Conservation (phyloP, 1,139 yeast genomes). For the Eremothecium sinecaudum region DNA sequence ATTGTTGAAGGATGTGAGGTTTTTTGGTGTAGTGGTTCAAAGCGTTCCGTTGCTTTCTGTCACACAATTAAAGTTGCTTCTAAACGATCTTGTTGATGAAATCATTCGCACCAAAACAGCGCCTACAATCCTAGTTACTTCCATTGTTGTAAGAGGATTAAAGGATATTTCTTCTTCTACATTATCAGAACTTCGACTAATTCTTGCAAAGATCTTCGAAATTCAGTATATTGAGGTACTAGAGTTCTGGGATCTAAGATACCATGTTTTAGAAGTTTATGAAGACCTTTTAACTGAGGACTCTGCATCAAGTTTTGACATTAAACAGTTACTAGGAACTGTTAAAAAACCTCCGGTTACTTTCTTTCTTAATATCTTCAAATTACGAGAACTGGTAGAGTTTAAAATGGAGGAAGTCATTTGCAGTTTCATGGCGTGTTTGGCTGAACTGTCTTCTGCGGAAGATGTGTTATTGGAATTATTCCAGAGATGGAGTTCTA, state of each 20-base stretch:
- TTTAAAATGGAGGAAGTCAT: constrained; percentile 22
- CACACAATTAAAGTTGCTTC: constrained; percentile 33
- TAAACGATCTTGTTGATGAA: constrained; percentile 12
- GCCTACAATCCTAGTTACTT: constrained; percentile 10
- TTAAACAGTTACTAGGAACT: constrained; percentile 1
- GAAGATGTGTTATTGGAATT: constrained; percentile 24
- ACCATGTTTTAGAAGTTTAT: constrained; percentile 41
- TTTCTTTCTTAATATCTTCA: constrained; percentile 37
- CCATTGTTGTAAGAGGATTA: constrained; percentile 17
- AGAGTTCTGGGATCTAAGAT: constrained; percentile 40
- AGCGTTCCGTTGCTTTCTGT: constrained; percentile 39
- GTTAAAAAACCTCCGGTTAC: constrained; percentile 12
- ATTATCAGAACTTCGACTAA: constrained; percentile 21
- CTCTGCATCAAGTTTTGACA: constrained; percentile 12
- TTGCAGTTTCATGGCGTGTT: constrained; percentile 29
- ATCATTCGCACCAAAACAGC: constrained; percentile 8
- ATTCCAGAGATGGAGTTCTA: constrained; percentile 49
- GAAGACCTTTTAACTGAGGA: constrained; percentile 34
- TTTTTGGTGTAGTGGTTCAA: constrained; percentile 35
- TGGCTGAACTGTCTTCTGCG: constrained; percentile 12
- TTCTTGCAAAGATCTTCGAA: constrained; percentile 22
- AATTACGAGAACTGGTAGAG: constrained; percentile 40
- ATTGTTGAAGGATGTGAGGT: constrained; percentile 27
- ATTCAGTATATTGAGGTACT: constrained; percentile 12
- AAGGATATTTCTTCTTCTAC: constrained; percentile 15